These are phyloP conservation scores for Begonia masoniana DNA, from an alignment of 306 rosid genomes.

Conservation along the genomic window DNA sequence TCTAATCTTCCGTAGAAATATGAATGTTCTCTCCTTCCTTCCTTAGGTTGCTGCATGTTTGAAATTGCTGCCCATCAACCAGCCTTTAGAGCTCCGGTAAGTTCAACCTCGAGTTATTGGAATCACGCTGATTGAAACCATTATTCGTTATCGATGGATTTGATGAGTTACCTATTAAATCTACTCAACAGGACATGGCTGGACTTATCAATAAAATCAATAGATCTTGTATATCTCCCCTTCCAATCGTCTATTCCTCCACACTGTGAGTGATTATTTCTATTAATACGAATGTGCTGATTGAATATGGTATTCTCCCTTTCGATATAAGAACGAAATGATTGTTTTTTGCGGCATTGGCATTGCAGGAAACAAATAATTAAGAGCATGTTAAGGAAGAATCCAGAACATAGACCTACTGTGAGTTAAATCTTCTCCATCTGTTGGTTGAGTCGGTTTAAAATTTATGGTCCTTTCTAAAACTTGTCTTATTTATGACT, in stretches of 20 bases:
- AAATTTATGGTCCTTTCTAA: too few species aligned
- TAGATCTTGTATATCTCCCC: constrained; percentile 80
- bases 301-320: too few species aligned
- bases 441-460: too few species aligned
- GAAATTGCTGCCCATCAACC: constrained; percentile 90
- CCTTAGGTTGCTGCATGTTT: constrained; percentile 87
- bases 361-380: constrained; percentile 76
- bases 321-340: too few species aligned
- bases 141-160: too few species aligned
- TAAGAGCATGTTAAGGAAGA: constrained; percentile 94
- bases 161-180: too few species aligned
- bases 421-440: constrained; percentile 34
- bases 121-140: constrained; percentile 4
- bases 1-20: constrained; percentile 17
- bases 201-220: constrained; percentile 85
- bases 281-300: too few species aligned
- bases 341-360: too few species aligned
- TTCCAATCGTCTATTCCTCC: constrained; percentile 86
- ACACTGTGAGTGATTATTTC: constrained; percentile 49
- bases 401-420: constrained; percentile 92
- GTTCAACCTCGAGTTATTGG: constrained; percentile 19
- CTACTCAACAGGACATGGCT: constrained; percentile 67
- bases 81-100: constrained; percentile 85
- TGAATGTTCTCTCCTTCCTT: constrained; percentile 10
- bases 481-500: neutral